Evolutionary conservation across 305 asterid genomes (phyloP), one percentile per base, ranked within the genome.

Genomic region (Fraxinus angustifolia): DNA sequence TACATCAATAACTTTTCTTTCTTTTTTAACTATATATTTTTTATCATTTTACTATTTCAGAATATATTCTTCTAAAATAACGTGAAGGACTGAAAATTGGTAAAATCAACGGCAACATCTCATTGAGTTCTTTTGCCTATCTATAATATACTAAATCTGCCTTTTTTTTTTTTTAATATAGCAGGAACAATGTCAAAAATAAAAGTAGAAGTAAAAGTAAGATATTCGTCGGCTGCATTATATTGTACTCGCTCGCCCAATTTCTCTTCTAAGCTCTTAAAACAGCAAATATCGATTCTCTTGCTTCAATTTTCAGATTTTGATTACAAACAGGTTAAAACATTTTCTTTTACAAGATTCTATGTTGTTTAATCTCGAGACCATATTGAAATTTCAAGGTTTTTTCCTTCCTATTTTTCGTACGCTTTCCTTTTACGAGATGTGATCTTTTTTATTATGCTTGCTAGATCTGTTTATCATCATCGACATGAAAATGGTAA

Each of bases 301-400:
- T 79, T 62, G 30, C 11, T 82, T 21, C 78, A 31, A 70, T 75
- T 83, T 34, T 45, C 65, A 31, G 40, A 31, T 75, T 78, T 79
- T 80, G 23, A 42, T 74, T 83, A 26, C 26, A 11, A 8, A 83
- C 40, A 42, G 87, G 84, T 81, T 68, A n/a, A 82, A 38, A 45
- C 65, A 60, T 8, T 8, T 4, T 14, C 12, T 65, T 67, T 1
- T 68, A 36, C 83, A 12, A 30, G 40, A 71, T 58, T 79, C 28
- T 58, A 19, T 79, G 73, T 79, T 83, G 58, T 75, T 77, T 34
- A 83, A 83, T 85, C 87, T 75, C 26, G 73, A 23, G 19, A 8
- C 35, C 35, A 11, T 65, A 65, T 65, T 28, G 73, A 23, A 83
- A 70, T 14, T 65, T 77, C 42, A 16, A 19, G 21, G 26, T 40